Conservation (phyloP, 805 yeast species). For the Komagataella ulmi region DNA sequence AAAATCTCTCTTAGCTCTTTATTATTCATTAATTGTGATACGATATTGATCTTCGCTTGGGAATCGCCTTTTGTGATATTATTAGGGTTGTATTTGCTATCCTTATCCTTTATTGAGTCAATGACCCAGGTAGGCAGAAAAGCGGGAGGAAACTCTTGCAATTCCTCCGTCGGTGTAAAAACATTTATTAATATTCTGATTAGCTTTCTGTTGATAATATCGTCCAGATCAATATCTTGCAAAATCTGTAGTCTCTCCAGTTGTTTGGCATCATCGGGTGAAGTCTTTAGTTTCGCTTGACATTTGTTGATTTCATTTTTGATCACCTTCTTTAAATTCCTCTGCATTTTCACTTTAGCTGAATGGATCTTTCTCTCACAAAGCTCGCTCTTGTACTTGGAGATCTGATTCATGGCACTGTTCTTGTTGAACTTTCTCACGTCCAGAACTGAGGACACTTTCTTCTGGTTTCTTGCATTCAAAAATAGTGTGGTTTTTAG, state of each 20-base stretch:
- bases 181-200: conserved; percentile 9
- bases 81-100: conserved; percentile 28
- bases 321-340: conserved; percentile 18
- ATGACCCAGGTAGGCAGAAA: conserved; percentile 21
- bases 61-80: conserved; percentile 28
- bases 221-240: conserved; percentile 4
- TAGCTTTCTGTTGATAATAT: conserved; percentile 5
- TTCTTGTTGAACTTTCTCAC: conserved; percentile 24
- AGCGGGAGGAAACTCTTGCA: conserved; percentile 19
- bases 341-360: conserved; percentile 24
- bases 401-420: conserved; percentile 32
- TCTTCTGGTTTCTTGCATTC: conserved; percentile 28
- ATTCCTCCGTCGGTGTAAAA: conserved; percentile 18
- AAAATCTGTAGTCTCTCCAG: conserved; percentile 3
- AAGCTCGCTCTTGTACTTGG: conserved; percentile 26
- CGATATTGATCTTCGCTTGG: conserved; percentile 26
- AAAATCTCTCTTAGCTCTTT: conserved; percentile 21
- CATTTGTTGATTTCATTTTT: conserved; percentile 7
- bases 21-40: conserved; percentile 35
- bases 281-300: conserved; percentile 4
- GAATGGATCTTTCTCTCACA: conserved; percentile 38
- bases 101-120: conserved; percentile 16
- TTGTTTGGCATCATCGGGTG: conserved; percentile 4
- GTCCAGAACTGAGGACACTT: conserved; percentile 14
- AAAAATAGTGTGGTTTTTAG: conserved; percentile 32